Evolutionary conservation across 1,139 yeast genomes (phyloP).

Genomic region (Pichia sp.): DNA sequence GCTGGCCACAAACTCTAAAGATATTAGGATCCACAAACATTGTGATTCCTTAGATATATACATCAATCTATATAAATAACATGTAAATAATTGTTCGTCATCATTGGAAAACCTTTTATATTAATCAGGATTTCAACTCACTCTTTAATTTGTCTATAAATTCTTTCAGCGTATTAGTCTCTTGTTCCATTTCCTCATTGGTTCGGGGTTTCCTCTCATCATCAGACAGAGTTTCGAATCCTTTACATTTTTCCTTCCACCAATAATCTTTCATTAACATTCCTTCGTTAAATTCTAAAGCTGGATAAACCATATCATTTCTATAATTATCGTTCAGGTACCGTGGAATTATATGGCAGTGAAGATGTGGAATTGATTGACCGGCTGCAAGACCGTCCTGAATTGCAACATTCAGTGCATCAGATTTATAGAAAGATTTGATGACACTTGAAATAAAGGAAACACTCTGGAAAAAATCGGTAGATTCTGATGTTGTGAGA

Average conservation of each 20-base stretch:
- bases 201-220: conserved; percentile 45
- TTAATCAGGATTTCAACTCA: no score
- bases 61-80: no score
- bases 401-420: conserved; percentile 76
- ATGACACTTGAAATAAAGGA: conserved; percentile 65
- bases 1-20: conserved; percentile 3
- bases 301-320: conserved; percentile 63
- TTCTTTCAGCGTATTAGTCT: conserved; percentile 44
- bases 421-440: conserved; percentile 59
- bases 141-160: conserved; percentile 30
- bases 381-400: conserved; percentile 98
- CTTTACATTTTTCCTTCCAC: conserved; percentile 20
- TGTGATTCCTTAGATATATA: no score
- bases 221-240: conserved; percentile 34
- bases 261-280: conserved; percentile 7
- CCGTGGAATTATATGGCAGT: conserved; percentile 87
- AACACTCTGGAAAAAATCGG: conserved; percentile 72
- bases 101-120: no score
- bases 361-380: conserved; percentile 88
- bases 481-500: conserved; percentile 59
- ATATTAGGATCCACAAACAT: no score
- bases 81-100: no score
- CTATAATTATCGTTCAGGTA: conserved; percentile 46
- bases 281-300: conserved; percentile 43
- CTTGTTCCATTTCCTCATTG: conserved; percentile 53